Evolutionary conservation across 371 early-diverging fungal species (phyloP), one percentile per base, ranked within the genome.

Genomic region (Apophysomyces elegans): DNA sequence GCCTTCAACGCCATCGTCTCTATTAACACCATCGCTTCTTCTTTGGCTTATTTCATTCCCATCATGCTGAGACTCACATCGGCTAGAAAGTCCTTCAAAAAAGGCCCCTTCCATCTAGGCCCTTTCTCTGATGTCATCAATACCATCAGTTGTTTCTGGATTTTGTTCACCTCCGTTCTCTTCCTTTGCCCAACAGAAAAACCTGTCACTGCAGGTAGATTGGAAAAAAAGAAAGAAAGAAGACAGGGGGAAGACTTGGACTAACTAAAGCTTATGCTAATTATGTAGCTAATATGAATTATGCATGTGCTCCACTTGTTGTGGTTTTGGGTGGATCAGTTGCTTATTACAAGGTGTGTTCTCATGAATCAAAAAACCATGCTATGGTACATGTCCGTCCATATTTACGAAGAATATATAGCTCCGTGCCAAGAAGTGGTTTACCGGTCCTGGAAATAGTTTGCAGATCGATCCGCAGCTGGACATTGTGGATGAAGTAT

Each of bases 61-160:
- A 77, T 85, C 62, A 59, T 84, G 36, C 72, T 84, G 18, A 79
- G 86, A 36, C 64, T 82, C 64, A 84, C 84, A 14, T 38, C 62
- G 1, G 71, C 76, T n/a, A 74, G 76, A 37, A 70, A 66, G 6
- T 72, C 67, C 35, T 79, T 79, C 38, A 47, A 62, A 41, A 47
- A 54, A 37, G 88, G 89, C 3, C 88, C 90, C 0, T 84, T 86
- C 61, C 74, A 86, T 11, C 62, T 91, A 44, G 91, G 91, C 6
- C 76, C 73, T 5, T 84, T 74, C 36, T 79, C 81, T 11, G 65
- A 66, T 43, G 43, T 81, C 0, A 74, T 88, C 39, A 86, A 86
- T 4, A 39, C 67, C 36, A 68, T 84, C 14, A 68, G 86, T 7
- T 77, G 81, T 36, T 58, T 77, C 44, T 90, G 88, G 88, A 82